A percentile compares a stretch with the other conserved stretches of the same genome.
phyloP scores from a whole-genome alignment of 116 monocot genomes.

The Thalassia testudinum region DNA sequence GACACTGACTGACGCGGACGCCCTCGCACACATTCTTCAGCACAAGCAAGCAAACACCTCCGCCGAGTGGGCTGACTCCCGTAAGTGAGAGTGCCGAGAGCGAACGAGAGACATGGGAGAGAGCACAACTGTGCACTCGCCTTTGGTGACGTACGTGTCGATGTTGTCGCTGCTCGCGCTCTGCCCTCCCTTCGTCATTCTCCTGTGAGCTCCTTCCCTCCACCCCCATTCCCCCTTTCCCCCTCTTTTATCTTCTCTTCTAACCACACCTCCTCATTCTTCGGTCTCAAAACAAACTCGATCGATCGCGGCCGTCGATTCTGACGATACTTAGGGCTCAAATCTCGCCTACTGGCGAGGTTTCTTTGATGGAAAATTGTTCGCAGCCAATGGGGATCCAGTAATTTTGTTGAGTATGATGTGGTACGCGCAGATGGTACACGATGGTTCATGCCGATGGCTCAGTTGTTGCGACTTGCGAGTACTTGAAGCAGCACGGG shows the following conservation, averaged over 20 bases:
- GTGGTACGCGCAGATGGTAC: constrained; percentile 96
- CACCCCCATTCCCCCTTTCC: neutral
- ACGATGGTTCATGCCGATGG: constrained; percentile 99
- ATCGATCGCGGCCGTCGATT: too few relatives aligned
- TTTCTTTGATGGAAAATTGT: too few relatives aligned
- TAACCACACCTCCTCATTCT: neutral
- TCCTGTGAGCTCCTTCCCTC: constrained; percentile 40
- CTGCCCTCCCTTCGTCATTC: constrained; percentile 94
- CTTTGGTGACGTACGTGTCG: constrained; percentile 69
- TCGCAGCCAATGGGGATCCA: too few relatives aligned
- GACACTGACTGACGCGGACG: too few relatives aligned
- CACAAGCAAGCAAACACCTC: too few relatives aligned
- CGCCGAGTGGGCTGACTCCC: too few relatives aligned
- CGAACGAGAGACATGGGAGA: constrained; percentile 15
- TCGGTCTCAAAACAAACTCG: neutral
- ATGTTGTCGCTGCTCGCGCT: constrained; percentile 86
- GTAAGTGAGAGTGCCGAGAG: too few relatives aligned
- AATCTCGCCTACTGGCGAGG: too few relatives aligned
- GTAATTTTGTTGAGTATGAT: too few relatives aligned
- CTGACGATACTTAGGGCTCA: too few relatives aligned
- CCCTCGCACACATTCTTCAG: too few relatives aligned
- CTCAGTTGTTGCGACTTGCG: constrained; percentile 50
- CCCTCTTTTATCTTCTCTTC: too few relatives aligned
- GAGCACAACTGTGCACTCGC: constrained; percentile 52
- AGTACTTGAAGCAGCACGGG: constrained; percentile 53